Evolutionary conservation across 2,329 filamentous ascomycete genomes (phyloP).

Genomic region (Calonectria crousiana): DNA sequence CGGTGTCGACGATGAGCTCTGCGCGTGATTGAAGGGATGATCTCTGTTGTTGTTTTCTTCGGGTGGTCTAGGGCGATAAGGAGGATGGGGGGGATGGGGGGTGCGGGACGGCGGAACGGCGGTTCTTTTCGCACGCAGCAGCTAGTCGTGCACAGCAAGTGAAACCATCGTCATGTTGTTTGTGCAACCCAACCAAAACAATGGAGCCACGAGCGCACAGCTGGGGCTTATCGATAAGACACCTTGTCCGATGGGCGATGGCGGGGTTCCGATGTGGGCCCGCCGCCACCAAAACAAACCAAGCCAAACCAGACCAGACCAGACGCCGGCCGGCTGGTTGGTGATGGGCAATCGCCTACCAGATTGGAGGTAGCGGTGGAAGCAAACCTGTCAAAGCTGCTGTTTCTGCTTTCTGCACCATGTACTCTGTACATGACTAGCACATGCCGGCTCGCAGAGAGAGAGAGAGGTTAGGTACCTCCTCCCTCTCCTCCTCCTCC

Average conservation of each 20-base stretch:
- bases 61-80: not conserved
- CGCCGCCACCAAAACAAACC: not conserved
- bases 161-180: not conserved
- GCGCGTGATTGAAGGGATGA: not conserved
- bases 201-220: not conserved
- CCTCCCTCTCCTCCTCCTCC: not conserved
- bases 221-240: constrained; percentile 8
- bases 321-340: not conserved
- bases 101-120: not conserved
- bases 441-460: not conserved
- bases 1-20: not conserved
- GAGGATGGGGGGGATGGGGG: too few species aligned
- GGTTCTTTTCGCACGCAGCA: not conserved
- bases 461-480: too few species aligned
- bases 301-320: too few species aligned
- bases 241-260: not conserved
- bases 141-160: not conserved
- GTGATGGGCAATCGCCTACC: not conserved
- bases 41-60: not conserved
- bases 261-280: constrained; percentile 1
- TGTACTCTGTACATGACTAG: not conserved
- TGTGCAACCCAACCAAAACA: constrained; percentile 10
- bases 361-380: not conserved
- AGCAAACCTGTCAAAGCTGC: not conserved
- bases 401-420: not conserved